Conservation (phyloP, 2,329 filamentous ascomycete species). For the Fusarium virguliforme region DNA sequence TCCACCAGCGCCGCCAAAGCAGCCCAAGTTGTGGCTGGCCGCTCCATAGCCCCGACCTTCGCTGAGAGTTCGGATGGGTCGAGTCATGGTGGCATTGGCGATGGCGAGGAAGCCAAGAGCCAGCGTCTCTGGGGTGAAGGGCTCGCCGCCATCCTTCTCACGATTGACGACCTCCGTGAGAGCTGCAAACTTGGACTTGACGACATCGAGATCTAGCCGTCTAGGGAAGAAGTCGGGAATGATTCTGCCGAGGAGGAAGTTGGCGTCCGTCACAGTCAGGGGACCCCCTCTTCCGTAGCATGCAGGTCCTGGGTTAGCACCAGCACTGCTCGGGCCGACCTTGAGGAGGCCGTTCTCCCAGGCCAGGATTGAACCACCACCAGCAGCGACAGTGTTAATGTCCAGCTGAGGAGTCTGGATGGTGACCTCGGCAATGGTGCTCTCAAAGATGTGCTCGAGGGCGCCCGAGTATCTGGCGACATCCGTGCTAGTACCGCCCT, state of each 20-base stretch:
- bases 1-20: slow-evolving; percentile 58
- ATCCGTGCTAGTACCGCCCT: slow-evolving; percentile 78
- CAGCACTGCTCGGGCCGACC: slow-evolving; percentile 80
- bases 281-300: slow-evolving; percentile 81
- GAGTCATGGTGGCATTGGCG: slow-evolving; percentile 81
- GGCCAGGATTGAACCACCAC: slow-evolving; percentile 70
- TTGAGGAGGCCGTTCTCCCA: slow-evolving; percentile 81
- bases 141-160: slow-evolving; percentile 42
- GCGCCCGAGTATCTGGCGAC: slow-evolving; percentile 79
- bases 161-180: slow-evolving; percentile 54
- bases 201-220: slow-evolving; percentile 59
- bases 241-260: slow-evolving; percentile 75
- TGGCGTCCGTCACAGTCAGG: slow-evolving; percentile 81
- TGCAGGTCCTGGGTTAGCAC: slow-evolving; percentile 79
- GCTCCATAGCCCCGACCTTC: slow-evolving; percentile 52
- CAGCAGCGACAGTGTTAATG: slow-evolving; percentile 78
- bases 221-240: slow-evolving; percentile 75
- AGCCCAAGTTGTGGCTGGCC: slow-evolving; percentile 48
- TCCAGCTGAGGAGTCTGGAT: slow-evolving; percentile 82
- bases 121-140: slow-evolving; percentile 44
- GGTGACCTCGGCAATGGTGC: slow-evolving; percentile 78
- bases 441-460: slow-evolving; percentile 82
- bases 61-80: slow-evolving; percentile 70
- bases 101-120: slow-evolving; percentile 83
- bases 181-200: slow-evolving; percentile 59